Evolutionary conservation across 495 filamentous ascomycete species (phyloP), one percentile per base, ranked within the genome.

Genomic region (Baudoinia panamericana): DNA sequence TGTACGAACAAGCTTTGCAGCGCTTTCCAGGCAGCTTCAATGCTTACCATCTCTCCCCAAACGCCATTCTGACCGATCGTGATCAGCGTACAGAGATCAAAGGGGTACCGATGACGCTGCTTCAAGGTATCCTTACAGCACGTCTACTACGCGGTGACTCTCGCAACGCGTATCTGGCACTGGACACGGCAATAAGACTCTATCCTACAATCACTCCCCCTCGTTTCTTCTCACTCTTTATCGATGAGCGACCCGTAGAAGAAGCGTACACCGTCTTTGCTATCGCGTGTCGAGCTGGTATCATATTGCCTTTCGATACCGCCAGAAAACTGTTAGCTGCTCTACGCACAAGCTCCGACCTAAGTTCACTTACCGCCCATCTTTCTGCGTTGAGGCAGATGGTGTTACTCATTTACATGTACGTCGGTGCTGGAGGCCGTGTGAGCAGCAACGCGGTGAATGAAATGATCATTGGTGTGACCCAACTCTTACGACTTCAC

Each of bases 121-220:
- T 70, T 10, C 67, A 69, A 43, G 67, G 67, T 13, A 69, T 70
- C 15, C 36, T 65, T 24, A 67, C 62, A 4, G 67, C 67, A 1
- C 57, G 67, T 11, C 24, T 66, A 2, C 43, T 65, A 1, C 51
- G 53, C 27, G 61, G 66, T 3, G 63, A 70, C 36, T 64, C 63
- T 58, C 43, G 46, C 26, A 57, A 58, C 8, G 62, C 67, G 5
- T 70, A 70, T 41, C 51, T 70, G 22, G 66, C 57, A 8, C 50
- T 70, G 16, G 67, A 70, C 37, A 58, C 59, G 15, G 59, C 56
- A n/a, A 44, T 67, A 1, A 52, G 67, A 12, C 53, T 70, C 5
- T 67, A 62, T 37, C 67, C 67, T 1, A 55, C 57, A 3, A 46
- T 56, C 9, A 52, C 54, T 1, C 64, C 64, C 0, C 7, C 39